A percentile compares a stretch with the other conserved stretches of the same genome.
Conservation (phyloP, 208 protist genomes). For the Wallacemonas sp. region DNA sequence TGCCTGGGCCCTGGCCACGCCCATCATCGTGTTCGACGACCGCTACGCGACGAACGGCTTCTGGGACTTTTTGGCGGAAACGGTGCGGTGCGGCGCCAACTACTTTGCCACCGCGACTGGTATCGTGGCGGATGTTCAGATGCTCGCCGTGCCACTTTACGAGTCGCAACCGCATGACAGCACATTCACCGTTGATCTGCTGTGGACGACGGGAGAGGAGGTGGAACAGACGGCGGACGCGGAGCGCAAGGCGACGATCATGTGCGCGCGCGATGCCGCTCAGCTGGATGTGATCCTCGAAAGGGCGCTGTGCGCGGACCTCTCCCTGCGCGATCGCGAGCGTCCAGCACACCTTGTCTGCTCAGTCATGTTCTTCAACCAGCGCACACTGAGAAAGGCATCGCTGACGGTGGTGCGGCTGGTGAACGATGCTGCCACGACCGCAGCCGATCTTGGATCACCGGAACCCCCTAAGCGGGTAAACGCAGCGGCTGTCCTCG, state of each 20-base stretch:
- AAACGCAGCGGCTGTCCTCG: neutral
- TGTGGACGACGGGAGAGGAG: conserved; percentile 1
- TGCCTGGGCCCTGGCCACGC: neutral
- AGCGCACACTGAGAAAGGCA: conserved; percentile 4
- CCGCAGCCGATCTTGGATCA: neutral
- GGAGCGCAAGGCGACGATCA: neutral
- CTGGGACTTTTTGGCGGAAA: conserved; percentile 23
- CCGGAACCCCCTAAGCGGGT: neutral
- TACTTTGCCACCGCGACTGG: conserved; percentile 16
- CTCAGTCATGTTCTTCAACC: conserved; percentile 9
- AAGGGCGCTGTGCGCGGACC: neutral
- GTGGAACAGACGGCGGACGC: neutral
- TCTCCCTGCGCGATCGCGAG: neutral
- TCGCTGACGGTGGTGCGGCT: conserved; percentile 7
- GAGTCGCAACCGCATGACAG: conserved; percentile 8
- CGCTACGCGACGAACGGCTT: conserved; percentile 18
- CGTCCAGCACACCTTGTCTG: neutral
- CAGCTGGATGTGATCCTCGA: conserved; percentile 11
- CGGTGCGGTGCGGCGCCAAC: conserved; percentile 18
- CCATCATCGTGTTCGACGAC: conserved; percentile 25
- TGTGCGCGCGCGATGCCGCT: conserved; percentile 5
- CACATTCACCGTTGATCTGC: conserved; percentile 15
- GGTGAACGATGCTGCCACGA: neutral
- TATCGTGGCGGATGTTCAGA: conserved; percentile 21
- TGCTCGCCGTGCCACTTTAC: conserved; percentile 18